Evolutionary conservation across 805 yeast genomes (phyloP), one percentile per base, ranked within the genome.

Genomic region (Wickerhamomyces tratensis): DNA sequence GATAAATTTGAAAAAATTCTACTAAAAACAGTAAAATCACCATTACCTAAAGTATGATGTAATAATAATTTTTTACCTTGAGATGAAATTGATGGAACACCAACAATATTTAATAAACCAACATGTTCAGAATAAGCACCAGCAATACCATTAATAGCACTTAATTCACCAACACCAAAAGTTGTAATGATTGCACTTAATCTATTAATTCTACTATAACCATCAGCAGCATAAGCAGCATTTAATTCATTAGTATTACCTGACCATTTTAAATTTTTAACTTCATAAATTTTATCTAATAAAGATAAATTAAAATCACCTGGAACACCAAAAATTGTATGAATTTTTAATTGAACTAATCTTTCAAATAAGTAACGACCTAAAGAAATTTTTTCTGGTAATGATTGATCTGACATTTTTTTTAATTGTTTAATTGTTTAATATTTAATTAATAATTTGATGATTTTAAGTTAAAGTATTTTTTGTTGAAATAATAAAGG

Each of bases 41-140:
- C 86, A 63, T 84, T 82, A 59, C 93, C 94, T 54, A 84, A 70
- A 43, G 93, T 85, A 67, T 84, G 94, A 63, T 84, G 94, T 61
- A 84, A 69, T 57, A 84, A 64, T 63, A 83, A 67, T 53, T 82
- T 82, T 61, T 80, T 73, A 51, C 82, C 76, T 60, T 81, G 86
- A 35, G 94, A 75, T 31, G 81, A 68, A 55, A 77, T 69, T 43
- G 91, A 79, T 49, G 95, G 95, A 44, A 83, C 84, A 61, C 95
- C 95, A 37, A 86, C 95, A 53, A 86, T 75, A 66, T 86, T 94
- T 50, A 86, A 66, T 51, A 85, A 63, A 54, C 93, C 93, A 48
- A 86, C 89, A 65, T 86, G 94, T 65, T 86, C 95, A 49, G 95
- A 89, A 65, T 78, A 86, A 41, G 93, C 71, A 54, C 95, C 95